Evolutionary conservation across 164 flowering plant species (phyloP).

Genomic region (Akebia trifoliata): DNA sequence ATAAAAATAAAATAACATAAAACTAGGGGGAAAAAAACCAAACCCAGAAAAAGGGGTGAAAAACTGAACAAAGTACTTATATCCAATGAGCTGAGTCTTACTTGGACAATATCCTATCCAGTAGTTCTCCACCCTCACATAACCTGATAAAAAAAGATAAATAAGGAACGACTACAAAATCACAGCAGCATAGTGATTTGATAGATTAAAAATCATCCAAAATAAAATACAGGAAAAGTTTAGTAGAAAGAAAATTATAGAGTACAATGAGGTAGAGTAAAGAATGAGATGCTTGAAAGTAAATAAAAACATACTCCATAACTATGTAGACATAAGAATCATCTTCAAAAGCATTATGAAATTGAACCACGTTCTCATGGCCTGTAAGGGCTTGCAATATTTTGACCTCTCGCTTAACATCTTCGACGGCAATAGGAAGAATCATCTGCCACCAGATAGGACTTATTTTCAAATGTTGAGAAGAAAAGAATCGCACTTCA

Average conservation of each 20-base stretch:
- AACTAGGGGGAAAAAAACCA: neutral
- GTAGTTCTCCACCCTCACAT: slow-evolving; percentile 97
- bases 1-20: neutral
- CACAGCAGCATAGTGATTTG: neutral
- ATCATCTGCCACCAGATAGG: slow-evolving; percentile 68
- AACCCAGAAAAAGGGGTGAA: neutral
- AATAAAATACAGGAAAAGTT: neutral
- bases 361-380: slow-evolving; percentile 96
- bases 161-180: neutral
- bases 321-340: slow-evolving; percentile 81
- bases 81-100: slow-evolving; percentile 30
- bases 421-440: slow-evolving; percentile 96
- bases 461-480: slow-evolving; percentile 6
- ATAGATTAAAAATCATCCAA: neutral
- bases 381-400: slow-evolving; percentile 81
- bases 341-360: slow-evolving; percentile 89
- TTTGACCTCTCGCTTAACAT: slow-evolving; percentile 96
- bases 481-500: neutral
- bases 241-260: neutral
- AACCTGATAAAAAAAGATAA: slow-evolving; percentile 43
- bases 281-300: slow-evolving; percentile 1
- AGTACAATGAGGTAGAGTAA: neutral
- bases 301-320: slow-evolving; percentile 75
- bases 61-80: neutral
- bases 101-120: slow-evolving; percentile 92